Percentiles rank a stretch among this genome's conserved stretches.
Evolutionary conservation across 2,329 filamentous ascomycete genomes (phyloP).

Genomic region (Penicillium sumatraense): DNA sequence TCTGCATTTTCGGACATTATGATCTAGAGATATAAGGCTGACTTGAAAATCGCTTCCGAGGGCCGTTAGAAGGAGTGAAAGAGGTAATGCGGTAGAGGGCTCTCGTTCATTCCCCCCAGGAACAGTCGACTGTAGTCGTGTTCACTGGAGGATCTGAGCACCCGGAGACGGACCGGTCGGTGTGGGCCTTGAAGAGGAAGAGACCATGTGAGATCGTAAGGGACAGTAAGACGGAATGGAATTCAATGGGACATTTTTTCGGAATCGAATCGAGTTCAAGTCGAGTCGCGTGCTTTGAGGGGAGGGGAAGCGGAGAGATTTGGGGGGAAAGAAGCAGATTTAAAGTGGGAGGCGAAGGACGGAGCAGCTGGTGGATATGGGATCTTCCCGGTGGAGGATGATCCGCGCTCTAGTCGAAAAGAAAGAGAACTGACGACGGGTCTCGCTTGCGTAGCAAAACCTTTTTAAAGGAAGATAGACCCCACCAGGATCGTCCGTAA

Average conservation of each 20-base stretch:
- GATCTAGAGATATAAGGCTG: slow-evolving; percentile 8
- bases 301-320: not conserved
- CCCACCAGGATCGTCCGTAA: not conserved
- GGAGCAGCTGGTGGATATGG: slow-evolving; percentile 17
- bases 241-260: not conserved
- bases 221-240: not conserved
- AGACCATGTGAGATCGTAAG: not conserved
- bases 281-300: not conserved
- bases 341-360: slow-evolving; percentile 8
- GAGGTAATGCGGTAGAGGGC: not conserved
- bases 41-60: slow-evolving; percentile 20
- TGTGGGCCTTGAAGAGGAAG: not conserved
- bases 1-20: slow-evolving; percentile 23
- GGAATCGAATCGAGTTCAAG: not conserved
- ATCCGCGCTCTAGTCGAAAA: slow-evolving; percentile 22
- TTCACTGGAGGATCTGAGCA: slow-evolving; percentile 9
- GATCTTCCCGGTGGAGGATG: slow-evolving; percentile 28
- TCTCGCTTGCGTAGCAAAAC: not conserved
- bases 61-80: not conserved
- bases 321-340: not conserved
- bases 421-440: slow-evolving; percentile 4
- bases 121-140: not conserved
- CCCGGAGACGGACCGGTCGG: not conserved
- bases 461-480: not conserved
- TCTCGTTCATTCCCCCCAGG: not conserved